Evolutionary conservation across 805 yeast species (phyloP).

Genomic region (Ogataea polymorpha): DNA sequence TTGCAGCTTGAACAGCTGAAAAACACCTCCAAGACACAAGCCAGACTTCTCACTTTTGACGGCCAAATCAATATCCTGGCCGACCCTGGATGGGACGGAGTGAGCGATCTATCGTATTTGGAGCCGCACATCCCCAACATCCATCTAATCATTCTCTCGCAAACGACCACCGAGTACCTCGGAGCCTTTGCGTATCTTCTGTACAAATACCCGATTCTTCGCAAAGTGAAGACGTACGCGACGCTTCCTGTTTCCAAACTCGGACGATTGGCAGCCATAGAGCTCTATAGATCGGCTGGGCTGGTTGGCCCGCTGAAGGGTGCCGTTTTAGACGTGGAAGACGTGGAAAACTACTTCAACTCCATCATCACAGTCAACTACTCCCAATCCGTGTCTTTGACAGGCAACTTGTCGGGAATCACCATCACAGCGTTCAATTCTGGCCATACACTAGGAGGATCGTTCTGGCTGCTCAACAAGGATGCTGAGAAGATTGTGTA

Average conservation of each 20-base stretch:
- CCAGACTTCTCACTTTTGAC: constrained; percentile 53
- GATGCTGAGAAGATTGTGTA: constrained; percentile 79
- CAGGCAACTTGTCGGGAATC: constrained; percentile 58
- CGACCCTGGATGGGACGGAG: constrained; percentile 76
- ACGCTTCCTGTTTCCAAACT: constrained; percentile 87
- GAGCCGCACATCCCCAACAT: constrained; percentile 44
- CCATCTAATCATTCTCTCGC: constrained; percentile 78
- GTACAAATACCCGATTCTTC: constrained; percentile 52
- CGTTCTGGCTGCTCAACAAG: constrained; percentile 76
- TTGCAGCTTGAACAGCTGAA: not conserved
- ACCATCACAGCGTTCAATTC: constrained; percentile 80
- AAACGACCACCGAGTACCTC: constrained; percentile 72
- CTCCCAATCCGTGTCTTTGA: constrained; percentile 66
- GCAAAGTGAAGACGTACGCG: constrained; percentile 73
- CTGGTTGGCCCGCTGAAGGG: constrained; percentile 66
- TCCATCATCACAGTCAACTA: constrained; percentile 66
- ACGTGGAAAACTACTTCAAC: constrained; percentile 80
- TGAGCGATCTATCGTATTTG: constrained; percentile 39
- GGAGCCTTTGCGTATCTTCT: constrained; percentile 77
- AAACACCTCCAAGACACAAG: constrained; percentile 20
- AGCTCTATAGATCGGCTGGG: constrained; percentile 70
- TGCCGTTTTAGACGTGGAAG: constrained; percentile 60
- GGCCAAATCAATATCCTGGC: constrained; percentile 52
- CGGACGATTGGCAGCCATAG: constrained; percentile 85
- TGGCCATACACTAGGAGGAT: constrained; percentile 93